Base-by-base conservation (phyloP, 202 grass and related monocot genomes). In the Carex sylvatica region DNA sequence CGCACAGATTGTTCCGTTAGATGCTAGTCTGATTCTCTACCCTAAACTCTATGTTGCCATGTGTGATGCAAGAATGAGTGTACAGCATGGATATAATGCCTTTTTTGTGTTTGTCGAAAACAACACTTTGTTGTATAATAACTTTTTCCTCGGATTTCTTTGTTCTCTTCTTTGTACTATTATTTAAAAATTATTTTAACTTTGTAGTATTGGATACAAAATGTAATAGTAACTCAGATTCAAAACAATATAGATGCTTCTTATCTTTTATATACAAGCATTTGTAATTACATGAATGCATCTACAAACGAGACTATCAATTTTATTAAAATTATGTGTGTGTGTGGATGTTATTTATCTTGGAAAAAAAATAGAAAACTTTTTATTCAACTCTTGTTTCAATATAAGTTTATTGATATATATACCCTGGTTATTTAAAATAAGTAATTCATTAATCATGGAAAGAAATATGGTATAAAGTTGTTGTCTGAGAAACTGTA, bases 1-100 rank as follows among this genome's bases (percentile, higher is more conserved):
- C 59, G 74, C 74, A 59, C 52, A 77, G 52, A 77, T 77, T 56
- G 74, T 77, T 33, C 52, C 74, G 74, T 77, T 59, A 54, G 30
- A 19, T 77, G 6, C 74, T 4, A 36, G 15, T n/a, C 9, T 35
- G 28, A 77, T 58, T 77, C 16, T 77, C 52, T 77, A 59, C 16
- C 30, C 8, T 59, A 16, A 15, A 19, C 15, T 28, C 15, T 11
- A 10, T 77, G 52, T 38, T 35, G 52, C 30, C 15, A 36, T 77
- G 28, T 77, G 74, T 77, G 26, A 11, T 55, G 73, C 53, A 33
- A 3, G 7, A 46, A 11, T 8, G 38, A 42, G 38, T 0, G 38
- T 8, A 42, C 38, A 42, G 5, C 38, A 42, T 42, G 38, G 6
- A 8, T 36, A 5, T 36, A 36, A 36, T 11, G 60, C 9, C 20